Base-by-base conservation (phyloP, 208 protist species). In the Jaenimonas drosophilae region DNA sequence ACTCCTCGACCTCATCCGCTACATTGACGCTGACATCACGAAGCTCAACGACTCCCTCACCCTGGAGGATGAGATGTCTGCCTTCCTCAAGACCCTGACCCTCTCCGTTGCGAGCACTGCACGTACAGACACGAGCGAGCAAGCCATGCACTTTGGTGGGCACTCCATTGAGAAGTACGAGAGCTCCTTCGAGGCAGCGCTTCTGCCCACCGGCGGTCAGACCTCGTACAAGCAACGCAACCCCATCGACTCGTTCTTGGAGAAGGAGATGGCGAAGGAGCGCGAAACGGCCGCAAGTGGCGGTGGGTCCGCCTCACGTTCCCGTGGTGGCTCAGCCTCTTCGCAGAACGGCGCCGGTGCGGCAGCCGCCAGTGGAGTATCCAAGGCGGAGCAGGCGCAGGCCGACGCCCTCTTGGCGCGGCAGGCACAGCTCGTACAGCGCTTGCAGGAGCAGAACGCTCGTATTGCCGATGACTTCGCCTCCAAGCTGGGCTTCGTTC, bases 1-100 rank as follows among this genome's bases (percentile, higher is more conserved):
- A 11, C 48, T 83, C 17, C 4, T 79, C 0, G 69, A 85, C 6
- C 19, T 89, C 3, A 51, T 87, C 9, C 56, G 47, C 14, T 20
- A 40, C 1, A 58, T 89, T 14, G 75, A 77, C 30, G 20, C 14
- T 0, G 66, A 83, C 34, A 77, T 87, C 53, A 59, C 73, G 24
- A 50, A 70, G 24, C 65, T 92, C 31, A 76, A 83, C 59, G 31
- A 36, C 7, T 63, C 63, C 0, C 49, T 88, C 19, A 85, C 67
- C 33, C 71, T 93, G 31, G 75, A 93, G 30, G 76, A 90, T 49
- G 85, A 93, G 49, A 85, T 88, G 59, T 64, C 65, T 2, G 80
- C 85, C 6, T 90, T 93, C 45, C 65, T 93, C 37, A 81, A 85
- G 53, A 79, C 78, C 5, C 68, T 93, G 33, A 90, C 85, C 5